Percentiles rank a stretch among this genome's conserved stretches.
phyloP scores from a whole-genome alignment of 305 asterid genomes.

The Coffea humblotiana region DNA sequence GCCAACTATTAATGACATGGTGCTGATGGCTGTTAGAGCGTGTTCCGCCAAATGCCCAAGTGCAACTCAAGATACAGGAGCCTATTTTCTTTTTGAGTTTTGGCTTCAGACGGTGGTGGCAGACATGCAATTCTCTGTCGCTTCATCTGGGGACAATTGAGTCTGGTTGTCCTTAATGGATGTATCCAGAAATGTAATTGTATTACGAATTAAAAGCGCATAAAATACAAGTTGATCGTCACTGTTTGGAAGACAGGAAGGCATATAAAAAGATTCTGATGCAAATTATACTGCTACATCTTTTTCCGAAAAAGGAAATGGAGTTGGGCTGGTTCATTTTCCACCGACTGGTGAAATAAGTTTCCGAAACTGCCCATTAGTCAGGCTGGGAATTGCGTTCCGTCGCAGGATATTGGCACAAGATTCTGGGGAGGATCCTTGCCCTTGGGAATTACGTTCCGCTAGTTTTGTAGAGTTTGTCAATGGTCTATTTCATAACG shows the following conservation, averaged over 20 bases:
- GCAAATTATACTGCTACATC: not conserved
- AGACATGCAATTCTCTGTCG: not conserved
- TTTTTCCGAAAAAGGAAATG: not conserved
- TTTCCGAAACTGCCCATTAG: not conserved
- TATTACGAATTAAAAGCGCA: slow-evolving; percentile 4
- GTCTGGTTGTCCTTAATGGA: not conserved
- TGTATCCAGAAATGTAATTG: slow-evolving; percentile 5
- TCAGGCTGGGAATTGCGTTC: not conserved
- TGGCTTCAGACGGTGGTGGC: not conserved
- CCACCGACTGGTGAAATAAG: not conserved
- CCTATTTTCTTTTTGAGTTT: not conserved
- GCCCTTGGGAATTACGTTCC: not conserved
- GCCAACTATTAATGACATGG: slow-evolving; percentile 30
- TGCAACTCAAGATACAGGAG: not conserved
- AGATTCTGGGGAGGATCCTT: too few relatives aligned
- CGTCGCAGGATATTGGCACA: too few relatives aligned
- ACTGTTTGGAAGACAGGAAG: not conserved
- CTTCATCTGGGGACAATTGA: not conserved
- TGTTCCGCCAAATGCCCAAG: not conserved
- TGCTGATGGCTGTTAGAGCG: not conserved
- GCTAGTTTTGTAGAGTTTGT: not conserved
- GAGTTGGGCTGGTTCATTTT: not conserved
- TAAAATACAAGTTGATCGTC: not conserved
- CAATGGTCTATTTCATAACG: not conserved
- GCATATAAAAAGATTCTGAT: not conserved